Conservation (phyloP, 2,329 filamentous ascomycete species). For the Aspergillus persii region DNA sequence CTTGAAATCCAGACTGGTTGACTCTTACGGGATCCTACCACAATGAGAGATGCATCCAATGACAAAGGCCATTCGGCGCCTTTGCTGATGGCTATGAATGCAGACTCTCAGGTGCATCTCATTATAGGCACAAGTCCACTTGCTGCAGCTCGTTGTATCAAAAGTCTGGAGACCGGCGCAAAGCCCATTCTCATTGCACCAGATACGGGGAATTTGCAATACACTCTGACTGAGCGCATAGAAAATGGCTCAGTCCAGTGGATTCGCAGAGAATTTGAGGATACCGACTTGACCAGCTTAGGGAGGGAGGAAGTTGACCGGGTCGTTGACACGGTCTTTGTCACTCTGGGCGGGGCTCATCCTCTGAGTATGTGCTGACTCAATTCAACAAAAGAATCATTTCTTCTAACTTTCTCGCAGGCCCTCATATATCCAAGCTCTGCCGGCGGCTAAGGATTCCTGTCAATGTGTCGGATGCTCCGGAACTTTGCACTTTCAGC, state of each 20-base stretch:
- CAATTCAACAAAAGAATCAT: conserved; percentile 16
- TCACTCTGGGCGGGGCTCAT: conserved; percentile 61
- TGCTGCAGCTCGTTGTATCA: conserved; percentile 76
- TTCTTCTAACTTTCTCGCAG: conserved; percentile 39
- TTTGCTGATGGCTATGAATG: conserved; percentile 42
- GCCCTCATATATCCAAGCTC: conserved; percentile 65
- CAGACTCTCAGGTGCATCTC: conserved; percentile 62
- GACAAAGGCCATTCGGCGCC: conserved; percentile 23
- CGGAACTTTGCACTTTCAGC: conserved; percentile 82
- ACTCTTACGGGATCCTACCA: conserved; percentile 16
- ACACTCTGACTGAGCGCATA: conserved; percentile 50
- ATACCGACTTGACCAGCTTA: conserved; percentile 68
- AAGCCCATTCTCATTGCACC: conserved; percentile 75
- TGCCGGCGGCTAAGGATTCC: conserved; percentile 82
- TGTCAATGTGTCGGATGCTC: conserved; percentile 86
- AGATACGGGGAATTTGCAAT: conserved; percentile 59
- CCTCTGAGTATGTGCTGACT: conserved; percentile 46
- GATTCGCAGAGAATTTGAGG: conserved; percentile 57
- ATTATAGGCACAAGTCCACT: conserved; percentile 84
- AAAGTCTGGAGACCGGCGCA: conserved; percentile 79
- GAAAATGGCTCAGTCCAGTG: conserved; percentile 43
- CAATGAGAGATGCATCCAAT: conserved; percentile 33
- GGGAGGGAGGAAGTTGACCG: conserved; percentile 75
- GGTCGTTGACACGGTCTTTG: conserved; percentile 89
- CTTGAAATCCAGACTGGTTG: neutral